Base-by-base conservation (phyloP, 768 basidiomycete genomes). In the Lactarius psammicola region DNA sequence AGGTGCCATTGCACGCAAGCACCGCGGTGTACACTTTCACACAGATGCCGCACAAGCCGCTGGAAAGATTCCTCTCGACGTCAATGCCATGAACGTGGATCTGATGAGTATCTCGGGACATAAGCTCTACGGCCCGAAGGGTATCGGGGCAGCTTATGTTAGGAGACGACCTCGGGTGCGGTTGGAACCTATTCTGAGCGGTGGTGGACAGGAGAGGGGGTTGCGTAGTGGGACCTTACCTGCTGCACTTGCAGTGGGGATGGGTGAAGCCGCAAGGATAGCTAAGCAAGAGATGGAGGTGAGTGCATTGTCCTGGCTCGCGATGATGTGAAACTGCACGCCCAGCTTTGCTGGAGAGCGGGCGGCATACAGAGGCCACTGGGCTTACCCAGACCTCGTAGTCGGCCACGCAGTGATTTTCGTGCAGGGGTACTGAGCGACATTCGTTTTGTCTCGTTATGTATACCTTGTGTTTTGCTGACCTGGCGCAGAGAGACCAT, bases 81-180 rank as follows among this genome's bases (percentile, higher is more conserved):
- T 99, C 46, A 94, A 98, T 73, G 94, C 88, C 71, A 87, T 94
- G 86, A 94, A 95, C 71, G 84, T 98, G 64, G 97, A 99, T 79
- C 81, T 97, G 53, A 87, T 98, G 88, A 94, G 92, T 70, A 93
- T 99, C 56, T 95, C 93, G 9, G 97, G 92, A 1, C 97, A 99
- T 81, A 99, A 99, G 80, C 77, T 99, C 4, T 99, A 99, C 75
- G 97, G 97, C 2, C 97, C 97, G 5, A 99, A 99, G 76, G 97
- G 97, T 8, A 77, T 98, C 36, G 97, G 97, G 46, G 95, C 93
- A 20, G 89, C 90, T 6, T 99, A 98, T 77, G 95, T 99, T 58
- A 83, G 97, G 67, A 80, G 97, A 72, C 78, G 95, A 72, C 97
- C 97, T 9, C 81, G 97, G 67, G 97, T 98, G 44, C 83, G 97